phyloP scores from a whole-genome alignment of 2,329 filamentous ascomycete species.

The Verticillium alfalfae region DNA sequence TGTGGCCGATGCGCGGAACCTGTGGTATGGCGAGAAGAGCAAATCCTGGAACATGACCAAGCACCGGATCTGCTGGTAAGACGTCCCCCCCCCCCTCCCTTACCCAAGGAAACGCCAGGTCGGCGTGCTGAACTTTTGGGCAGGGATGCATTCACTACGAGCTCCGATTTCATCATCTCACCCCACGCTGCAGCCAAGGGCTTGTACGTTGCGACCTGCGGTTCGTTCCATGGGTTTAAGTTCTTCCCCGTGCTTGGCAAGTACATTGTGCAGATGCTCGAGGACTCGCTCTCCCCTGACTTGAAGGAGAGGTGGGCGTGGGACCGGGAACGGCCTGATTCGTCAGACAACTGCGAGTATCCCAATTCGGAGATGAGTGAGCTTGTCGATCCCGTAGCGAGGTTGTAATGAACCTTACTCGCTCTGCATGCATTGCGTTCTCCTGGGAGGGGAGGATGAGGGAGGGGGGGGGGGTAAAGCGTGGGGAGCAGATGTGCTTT shows the following conservation, averaged over 20 bases:
- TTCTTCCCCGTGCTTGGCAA: conserved; percentile 42
- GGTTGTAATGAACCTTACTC: conserved; percentile 15
- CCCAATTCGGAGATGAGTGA: conserved; percentile 53
- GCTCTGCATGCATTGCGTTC: background rate
- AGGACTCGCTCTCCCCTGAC: conserved; percentile 34
- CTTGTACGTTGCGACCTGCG: conserved; percentile 46
- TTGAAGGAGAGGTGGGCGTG: conserved; percentile 47
- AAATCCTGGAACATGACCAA: conserved; percentile 53
- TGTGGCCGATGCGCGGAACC: conserved; percentile 47
- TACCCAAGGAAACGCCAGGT: background rate
- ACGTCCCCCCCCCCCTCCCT: background rate
- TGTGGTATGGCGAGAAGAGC: conserved; percentile 54
- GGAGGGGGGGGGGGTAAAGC: background rate
- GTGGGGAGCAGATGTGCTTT: background rate
- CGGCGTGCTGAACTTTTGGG: background rate
- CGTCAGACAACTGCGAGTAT: conserved; percentile 46
- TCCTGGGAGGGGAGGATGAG: background rate
- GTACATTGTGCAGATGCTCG: conserved; percentile 39
- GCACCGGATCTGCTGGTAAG: conserved; percentile 63
- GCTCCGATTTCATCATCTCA: conserved; percentile 49
- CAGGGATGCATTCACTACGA: conserved; percentile 62
- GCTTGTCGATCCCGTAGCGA: conserved; percentile 27
- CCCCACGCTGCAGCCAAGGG: conserved; percentile 35
- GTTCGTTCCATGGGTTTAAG: conserved; percentile 52
- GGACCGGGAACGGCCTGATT: conserved; percentile 54